A percentile compares a stretch with the other conserved stretches of the same genome.
Evolutionary conservation across 345 rosid species (phyloP).

Genomic region (Eutrema yunnanense): DNA sequence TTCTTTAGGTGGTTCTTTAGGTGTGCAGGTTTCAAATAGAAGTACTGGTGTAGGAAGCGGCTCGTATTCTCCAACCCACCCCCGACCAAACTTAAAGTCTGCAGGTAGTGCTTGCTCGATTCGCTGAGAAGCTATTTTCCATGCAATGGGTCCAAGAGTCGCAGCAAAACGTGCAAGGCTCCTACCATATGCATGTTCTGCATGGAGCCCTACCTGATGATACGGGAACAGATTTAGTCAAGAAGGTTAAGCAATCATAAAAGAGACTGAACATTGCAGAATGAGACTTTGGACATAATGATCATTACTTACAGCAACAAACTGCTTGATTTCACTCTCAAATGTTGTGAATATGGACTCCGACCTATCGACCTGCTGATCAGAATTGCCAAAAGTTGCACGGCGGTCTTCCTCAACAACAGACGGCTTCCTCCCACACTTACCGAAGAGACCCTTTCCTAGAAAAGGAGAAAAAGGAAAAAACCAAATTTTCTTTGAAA

Average conservation of each 20-base stretch:
- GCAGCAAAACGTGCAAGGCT: conserved; percentile 88
- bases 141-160: conserved; percentile 73
- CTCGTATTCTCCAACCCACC: conserved; percentile 91
- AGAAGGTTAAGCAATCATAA: conserved; percentile 9
- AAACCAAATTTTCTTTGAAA: not conserved
- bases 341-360: conserved; percentile 81
- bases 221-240: conserved; percentile 7
- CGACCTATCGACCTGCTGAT: conserved; percentile 39
- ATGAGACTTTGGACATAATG: not conserved
- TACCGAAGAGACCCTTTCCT: conserved; percentile 55
- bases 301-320: conserved; percentile 61
- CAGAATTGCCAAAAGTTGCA: conserved; percentile 47
- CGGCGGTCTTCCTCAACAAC: conserved; percentile 60
- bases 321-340: conserved; percentile 73
- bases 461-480: not conserved
- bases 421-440: conserved; percentile 48
- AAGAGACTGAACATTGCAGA: not conserved
- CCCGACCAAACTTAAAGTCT: conserved; percentile 72
- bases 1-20: conserved; percentile 37
- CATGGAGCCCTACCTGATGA: conserved; percentile 81
- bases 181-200: conserved; percentile 74
- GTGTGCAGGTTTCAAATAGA: conserved; percentile 40
- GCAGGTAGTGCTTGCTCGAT: conserved; percentile 66
- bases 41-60: conserved; percentile 84
- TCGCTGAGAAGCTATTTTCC: conserved; percentile 77